These are phyloP conservation scores for Niebla homalea DNA, from an alignment of 495 filamentous ascomycete species.

Conservation along the genomic window DNA sequence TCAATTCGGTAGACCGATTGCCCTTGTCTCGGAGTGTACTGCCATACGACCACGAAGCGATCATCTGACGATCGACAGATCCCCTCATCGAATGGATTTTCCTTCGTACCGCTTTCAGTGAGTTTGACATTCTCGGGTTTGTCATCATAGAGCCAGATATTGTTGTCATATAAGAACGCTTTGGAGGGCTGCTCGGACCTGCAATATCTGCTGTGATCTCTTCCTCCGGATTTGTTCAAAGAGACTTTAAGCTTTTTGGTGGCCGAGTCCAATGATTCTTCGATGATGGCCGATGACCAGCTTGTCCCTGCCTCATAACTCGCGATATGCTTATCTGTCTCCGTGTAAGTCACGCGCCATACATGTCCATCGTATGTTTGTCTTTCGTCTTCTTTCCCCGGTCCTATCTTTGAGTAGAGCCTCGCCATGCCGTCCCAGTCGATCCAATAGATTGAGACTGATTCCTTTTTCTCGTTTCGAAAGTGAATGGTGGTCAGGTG, in stretches of 20 bases:
- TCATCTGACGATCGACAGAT: constrained; percentile 18
- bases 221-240: background rate
- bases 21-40: constrained; percentile 15
- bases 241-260: constrained; percentile 2
- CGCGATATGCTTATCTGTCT: background rate
- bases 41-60: constrained; percentile 7
- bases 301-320: background rate
- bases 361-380: constrained; percentile 7
- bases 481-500: background rate
- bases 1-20: constrained; percentile 10
- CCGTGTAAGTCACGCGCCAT: constrained; percentile 6
- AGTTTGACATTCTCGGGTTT: background rate
- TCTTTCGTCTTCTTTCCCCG: constrained; percentile 3
- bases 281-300: constrained; percentile 1
- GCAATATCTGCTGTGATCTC: background rate
- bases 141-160: constrained; percentile 3
- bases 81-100: constrained; percentile 4
- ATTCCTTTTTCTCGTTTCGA: background rate
- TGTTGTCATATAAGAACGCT: constrained; percentile 1
- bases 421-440: background rate
- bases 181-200: background rate
- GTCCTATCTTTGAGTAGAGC: constrained; percentile 3
- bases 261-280: background rate
- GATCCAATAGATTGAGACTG: constrained; percentile 3
- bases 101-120: constrained; percentile 2